phyloP scores from a whole-genome alignment of 2,329 filamentous ascomycete genomes.

The Incumbomyces delicatus region DNA sequence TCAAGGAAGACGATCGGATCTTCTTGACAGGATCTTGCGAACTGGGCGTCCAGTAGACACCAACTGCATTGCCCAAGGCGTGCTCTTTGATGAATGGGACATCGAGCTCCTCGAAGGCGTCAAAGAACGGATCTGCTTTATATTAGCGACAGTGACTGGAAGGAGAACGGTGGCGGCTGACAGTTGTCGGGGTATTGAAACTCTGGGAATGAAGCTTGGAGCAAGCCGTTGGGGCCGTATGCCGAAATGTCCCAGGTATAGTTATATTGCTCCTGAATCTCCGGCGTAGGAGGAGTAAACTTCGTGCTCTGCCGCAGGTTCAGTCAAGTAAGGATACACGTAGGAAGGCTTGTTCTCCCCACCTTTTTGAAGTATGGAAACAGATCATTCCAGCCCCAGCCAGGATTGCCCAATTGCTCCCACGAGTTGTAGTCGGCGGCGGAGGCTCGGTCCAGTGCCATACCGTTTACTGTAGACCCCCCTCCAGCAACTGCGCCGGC shows the following conservation, averaged over 20 bases:
- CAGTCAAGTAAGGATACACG: background rate
- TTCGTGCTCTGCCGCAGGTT: slow-evolving; percentile 22
- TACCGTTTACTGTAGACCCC: slow-evolving; percentile 30
- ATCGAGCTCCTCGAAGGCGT: slow-evolving; percentile 29
- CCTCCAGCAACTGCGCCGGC: slow-evolving; percentile 32
- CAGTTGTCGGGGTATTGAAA: slow-evolving; percentile 21
- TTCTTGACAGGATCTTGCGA: slow-evolving; percentile 27
- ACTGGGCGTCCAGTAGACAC: slow-evolving; percentile 30
- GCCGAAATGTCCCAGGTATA: slow-evolving; percentile 30
- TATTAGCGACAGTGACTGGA: background rate
- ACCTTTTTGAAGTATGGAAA: slow-evolving; percentile 36
- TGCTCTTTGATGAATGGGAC: slow-evolving; percentile 30
- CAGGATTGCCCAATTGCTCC: slow-evolving; percentile 32
- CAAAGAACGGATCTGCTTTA: slow-evolving; percentile 25
- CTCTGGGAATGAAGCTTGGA: slow-evolving; percentile 38
- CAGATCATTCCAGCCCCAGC: slow-evolving; percentile 33
- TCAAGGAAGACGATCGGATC: slow-evolving; percentile 32
- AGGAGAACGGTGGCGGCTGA: slow-evolving; percentile 3
- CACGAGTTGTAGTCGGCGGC: slow-evolving; percentile 33
- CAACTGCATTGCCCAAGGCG: slow-evolving; percentile 28
- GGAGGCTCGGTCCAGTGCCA: slow-evolving; percentile 15
- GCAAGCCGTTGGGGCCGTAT: slow-evolving; percentile 37
- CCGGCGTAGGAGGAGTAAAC: slow-evolving; percentile 31
- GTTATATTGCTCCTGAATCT: slow-evolving; percentile 26
- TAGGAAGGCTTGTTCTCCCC: slow-evolving; percentile 10